phyloP scores from a whole-genome alignment of 2,329 filamentous ascomycete species.

The Xenosphaeropsis pyriputrescens region DNA sequence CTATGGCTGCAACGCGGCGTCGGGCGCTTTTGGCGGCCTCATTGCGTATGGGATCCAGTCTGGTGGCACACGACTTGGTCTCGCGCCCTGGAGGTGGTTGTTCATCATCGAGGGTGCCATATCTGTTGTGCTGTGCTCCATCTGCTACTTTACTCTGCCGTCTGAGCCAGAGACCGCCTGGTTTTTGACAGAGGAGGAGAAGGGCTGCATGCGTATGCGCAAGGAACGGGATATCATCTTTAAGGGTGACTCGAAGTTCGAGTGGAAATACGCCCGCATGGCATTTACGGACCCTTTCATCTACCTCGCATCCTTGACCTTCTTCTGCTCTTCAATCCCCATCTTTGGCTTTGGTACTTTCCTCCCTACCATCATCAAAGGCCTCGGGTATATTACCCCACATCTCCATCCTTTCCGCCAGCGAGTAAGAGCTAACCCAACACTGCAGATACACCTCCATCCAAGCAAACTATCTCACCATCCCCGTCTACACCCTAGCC shows the following conservation, averaged over 20 bases:
- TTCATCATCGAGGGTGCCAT: conserved; percentile 1
- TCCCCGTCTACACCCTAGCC: conserved; percentile 45
- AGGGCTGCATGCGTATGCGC: conserved; percentile 7
- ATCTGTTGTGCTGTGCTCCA: conserved; percentile 6
- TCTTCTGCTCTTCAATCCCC: conserved; percentile 7
- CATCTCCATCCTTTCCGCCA: conserved; percentile 22
- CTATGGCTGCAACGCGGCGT: conserved; percentile 22
- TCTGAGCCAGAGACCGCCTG: conserved; percentile 24
- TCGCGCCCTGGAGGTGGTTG: neutral
- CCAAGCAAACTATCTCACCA: conserved; percentile 26
- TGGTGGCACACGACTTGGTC: neutral
- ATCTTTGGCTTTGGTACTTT: conserved; percentile 16
- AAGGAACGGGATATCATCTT: neutral
- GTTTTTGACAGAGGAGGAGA: conserved; percentile 24
- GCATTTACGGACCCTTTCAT: conserved; percentile 31
- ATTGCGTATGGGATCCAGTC: conserved; percentile 19
- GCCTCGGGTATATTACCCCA: conserved; percentile 31
- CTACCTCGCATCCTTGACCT: conserved; percentile 12
- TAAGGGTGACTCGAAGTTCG: conserved; percentile 6
- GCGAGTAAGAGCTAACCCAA: neutral
- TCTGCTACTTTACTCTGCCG: conserved; percentile 28
- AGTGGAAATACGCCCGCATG: conserved; percentile 20
- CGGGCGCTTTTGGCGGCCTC: conserved; percentile 26
- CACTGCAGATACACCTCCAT: conserved; percentile 17
- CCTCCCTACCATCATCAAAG: conserved; percentile 22